Evolutionary conservation across 306 rosid genomes (phyloP).

Genomic region (Citrullus amarus): DNA sequence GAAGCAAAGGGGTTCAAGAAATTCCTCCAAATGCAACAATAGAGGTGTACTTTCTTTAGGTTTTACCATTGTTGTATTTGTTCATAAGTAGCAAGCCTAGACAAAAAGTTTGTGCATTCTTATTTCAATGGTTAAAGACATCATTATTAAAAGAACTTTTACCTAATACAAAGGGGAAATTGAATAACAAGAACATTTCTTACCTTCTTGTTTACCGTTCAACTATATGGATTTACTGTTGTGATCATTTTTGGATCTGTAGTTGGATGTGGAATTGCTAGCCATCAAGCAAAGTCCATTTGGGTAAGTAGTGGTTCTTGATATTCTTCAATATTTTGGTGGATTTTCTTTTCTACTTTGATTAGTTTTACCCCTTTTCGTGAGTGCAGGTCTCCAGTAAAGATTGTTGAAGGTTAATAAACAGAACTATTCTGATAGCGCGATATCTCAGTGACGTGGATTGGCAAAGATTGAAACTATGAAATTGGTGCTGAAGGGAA

Average conservation of each 20-base stretch:
- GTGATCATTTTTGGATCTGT: conserved; percentile 18
- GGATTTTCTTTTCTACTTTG: not conserved
- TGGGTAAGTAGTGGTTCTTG: conserved; percentile 47
- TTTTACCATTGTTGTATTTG: not conserved
- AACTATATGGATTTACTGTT: not conserved
- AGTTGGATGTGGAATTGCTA: conserved; percentile 81
- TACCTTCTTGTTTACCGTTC: conserved; percentile 10
- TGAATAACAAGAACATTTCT: conserved; percentile 1
- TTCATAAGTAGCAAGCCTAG: not conserved
- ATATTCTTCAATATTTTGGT: not conserved
- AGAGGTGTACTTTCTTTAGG: conserved; percentile 37
- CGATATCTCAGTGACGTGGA: not conserved
- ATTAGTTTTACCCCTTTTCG: not conserved
- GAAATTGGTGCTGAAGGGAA: not conserved
- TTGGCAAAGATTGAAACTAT: not conserved
- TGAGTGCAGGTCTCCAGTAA: conserved; percentile 59
- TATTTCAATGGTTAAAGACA: not conserved
- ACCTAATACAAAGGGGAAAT: not conserved
- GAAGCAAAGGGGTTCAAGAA: conserved; percentile 83
- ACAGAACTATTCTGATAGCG: not conserved
- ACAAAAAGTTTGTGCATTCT: not conserved
- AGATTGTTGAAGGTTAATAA: conserved; percentile 65
- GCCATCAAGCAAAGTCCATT: conserved; percentile 87
- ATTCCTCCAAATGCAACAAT: conserved; percentile 96
- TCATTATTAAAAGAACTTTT: not conserved